Conservation (phyloP, 2,329 filamentous ascomycete genomes). For the Colletotrichum musae region DNA sequence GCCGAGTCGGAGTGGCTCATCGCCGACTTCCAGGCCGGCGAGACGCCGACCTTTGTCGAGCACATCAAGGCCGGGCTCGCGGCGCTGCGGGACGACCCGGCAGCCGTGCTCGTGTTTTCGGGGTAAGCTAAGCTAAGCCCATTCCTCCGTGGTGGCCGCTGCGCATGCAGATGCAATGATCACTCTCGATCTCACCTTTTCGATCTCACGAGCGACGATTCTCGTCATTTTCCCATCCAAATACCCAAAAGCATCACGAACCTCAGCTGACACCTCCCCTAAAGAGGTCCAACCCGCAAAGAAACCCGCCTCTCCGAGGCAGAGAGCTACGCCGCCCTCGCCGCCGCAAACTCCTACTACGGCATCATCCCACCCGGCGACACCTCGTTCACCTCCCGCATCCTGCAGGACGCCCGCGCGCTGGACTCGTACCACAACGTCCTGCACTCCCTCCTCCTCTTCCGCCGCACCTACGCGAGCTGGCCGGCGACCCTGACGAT, state of each 20-base stretch:
- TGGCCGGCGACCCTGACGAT: constrained; percentile 75
- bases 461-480: constrained; percentile 64
- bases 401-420: constrained; percentile 78
- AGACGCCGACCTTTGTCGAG: constrained; percentile 83
- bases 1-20: constrained; percentile 79
- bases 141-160: not conserved
- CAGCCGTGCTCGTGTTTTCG: constrained; percentile 77
- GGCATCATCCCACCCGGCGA: constrained; percentile 48
- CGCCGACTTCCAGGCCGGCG: constrained; percentile 81
- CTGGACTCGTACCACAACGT: constrained; percentile 91
- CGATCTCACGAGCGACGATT: too few species aligned
- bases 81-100: constrained; percentile 61
- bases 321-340: constrained; percentile 72
- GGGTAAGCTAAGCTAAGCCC: constrained; percentile 65
- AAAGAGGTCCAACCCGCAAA: constrained; percentile 74
- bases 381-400: constrained; percentile 47
- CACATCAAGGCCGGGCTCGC: constrained; percentile 79
- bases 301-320: constrained; percentile 73
- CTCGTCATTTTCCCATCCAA: not conserved
- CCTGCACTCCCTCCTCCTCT: constrained; percentile 77
- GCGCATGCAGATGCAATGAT: too few species aligned
- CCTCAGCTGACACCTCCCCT: not conserved
- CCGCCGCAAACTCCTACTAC: constrained; percentile 63
- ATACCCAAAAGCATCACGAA: not conserved
- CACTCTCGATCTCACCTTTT: too few species aligned